Percentiles rank a stretch among this genome's conserved stretches.
Conservation (phyloP, 768 basidiomycete species). For the Termitomyces sp. region DNA sequence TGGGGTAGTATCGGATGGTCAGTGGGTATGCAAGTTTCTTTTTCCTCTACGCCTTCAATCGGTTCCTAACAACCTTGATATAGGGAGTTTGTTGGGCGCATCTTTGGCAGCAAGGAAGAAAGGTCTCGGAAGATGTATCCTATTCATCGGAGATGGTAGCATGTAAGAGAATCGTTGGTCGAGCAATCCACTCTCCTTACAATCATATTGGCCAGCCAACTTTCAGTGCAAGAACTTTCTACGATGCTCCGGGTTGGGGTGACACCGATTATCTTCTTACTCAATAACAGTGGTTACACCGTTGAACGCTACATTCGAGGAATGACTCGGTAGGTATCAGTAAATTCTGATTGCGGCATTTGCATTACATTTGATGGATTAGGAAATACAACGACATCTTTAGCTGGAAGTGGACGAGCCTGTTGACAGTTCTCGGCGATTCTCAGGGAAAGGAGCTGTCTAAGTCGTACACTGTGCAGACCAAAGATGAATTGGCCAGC, state of each 20-base stretch:
- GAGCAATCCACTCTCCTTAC: background rate
- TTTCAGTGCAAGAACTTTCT: slow-evolving; percentile 80
- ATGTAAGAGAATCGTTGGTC: slow-evolving; percentile 42
- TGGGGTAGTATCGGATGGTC: slow-evolving; percentile 95
- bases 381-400: slow-evolving; percentile 87
- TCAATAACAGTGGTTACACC: slow-evolving; percentile 83
- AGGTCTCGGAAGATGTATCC: slow-evolving; percentile 61
- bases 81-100: slow-evolving; percentile 69
- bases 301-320: slow-evolving; percentile 83
- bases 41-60: background rate
- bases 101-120: slow-evolving; percentile 74
- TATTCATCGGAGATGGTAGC: slow-evolving; percentile 86
- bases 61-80: background rate
- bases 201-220: slow-evolving; percentile 42
- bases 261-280: slow-evolving; percentile 79
- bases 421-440: slow-evolving; percentile 59
- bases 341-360: background rate
- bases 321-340: slow-evolving; percentile 38
- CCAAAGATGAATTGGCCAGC: slow-evolving; percentile 60
- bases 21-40: slow-evolving; percentile 45
- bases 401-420: slow-evolving; percentile 71
- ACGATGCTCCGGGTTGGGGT: slow-evolving; percentile 75
- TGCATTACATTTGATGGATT: background rate
- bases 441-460: slow-evolving; percentile 41
- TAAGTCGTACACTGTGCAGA: slow-evolving; percentile 63